Conservation (phyloP, 495 filamentous ascomycete species). For the Xylaria grammica region DNA sequence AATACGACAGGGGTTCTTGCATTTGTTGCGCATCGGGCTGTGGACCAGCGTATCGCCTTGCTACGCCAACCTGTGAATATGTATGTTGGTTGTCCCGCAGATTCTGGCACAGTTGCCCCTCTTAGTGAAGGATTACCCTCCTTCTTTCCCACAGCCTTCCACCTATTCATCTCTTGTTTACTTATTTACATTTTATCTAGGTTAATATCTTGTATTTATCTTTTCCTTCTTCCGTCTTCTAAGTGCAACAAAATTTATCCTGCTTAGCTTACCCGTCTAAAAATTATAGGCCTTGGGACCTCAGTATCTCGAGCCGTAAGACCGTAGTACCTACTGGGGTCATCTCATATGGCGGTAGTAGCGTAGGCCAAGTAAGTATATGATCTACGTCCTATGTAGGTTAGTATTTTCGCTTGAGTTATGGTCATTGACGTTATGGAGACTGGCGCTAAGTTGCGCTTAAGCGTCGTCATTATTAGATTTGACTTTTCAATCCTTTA, state of each 20-base stretch:
- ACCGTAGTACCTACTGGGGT: background rate
- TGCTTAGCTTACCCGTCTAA: background rate
- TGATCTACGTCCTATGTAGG: too few species aligned
- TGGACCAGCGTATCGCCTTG: background rate
- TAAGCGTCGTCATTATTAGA: too few species aligned
- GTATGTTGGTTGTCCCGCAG: background rate
- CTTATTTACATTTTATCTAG: background rate
- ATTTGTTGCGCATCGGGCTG: background rate
- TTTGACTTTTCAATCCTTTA: too few species aligned
- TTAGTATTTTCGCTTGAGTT: too few species aligned
- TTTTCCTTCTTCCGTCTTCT: background rate
- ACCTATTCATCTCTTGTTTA: too few species aligned
- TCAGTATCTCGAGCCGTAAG: conserved; percentile 8
- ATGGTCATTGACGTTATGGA: too few species aligned
- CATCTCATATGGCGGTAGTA: conserved; percentile 5
- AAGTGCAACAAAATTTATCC: background rate
- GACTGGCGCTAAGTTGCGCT: too few species aligned
- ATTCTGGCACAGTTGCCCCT: background rate
- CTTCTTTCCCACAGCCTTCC: too few species aligned
- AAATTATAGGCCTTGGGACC: conserved; percentile 3
- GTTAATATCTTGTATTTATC: background rate
- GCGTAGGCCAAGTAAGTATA: background rate
- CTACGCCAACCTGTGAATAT: background rate
- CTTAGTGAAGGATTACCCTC: too few species aligned
- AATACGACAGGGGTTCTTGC: background rate